Percentiles rank a stretch among this genome's conserved stretches.
phyloP scores from a whole-genome alignment of 2,329 filamentous ascomycete species.

The Stemphylium beticola region DNA sequence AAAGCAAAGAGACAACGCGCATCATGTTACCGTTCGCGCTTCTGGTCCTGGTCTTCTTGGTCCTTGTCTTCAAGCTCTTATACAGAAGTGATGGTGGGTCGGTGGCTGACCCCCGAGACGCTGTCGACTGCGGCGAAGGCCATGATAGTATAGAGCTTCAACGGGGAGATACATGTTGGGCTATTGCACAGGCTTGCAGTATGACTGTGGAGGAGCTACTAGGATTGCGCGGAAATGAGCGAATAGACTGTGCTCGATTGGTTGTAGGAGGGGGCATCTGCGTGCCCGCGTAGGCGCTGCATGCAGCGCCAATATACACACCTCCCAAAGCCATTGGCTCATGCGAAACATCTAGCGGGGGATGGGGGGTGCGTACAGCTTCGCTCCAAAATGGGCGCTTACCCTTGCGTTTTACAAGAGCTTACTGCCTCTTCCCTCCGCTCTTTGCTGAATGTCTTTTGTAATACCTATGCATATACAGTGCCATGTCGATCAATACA shows the following conservation, averaged over 20 bases:
- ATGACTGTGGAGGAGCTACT: constrained; percentile 57
- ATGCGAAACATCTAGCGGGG: too few species aligned
- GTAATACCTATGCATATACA: too few species aligned
- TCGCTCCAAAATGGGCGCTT: too few species aligned
- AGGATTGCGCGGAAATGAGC: constrained; percentile 50
- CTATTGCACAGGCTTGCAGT: constrained; percentile 54
- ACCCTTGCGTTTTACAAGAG: too few species aligned
- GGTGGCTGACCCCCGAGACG: constrained; percentile 23
- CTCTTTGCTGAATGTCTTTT: too few species aligned
- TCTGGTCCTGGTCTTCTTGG: constrained; percentile 59
- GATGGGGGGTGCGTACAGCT: too few species aligned
- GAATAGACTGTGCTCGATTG: constrained; percentile 58
- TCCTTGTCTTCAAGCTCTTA: constrained; percentile 50
- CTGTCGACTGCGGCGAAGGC: constrained; percentile 32
- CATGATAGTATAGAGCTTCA: constrained; percentile 51
- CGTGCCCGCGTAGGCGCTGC: constrained; percentile 41
- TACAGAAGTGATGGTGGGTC: constrained; percentile 5
- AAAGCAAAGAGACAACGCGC: constrained; percentile 55
- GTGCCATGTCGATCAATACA: too few species aligned
- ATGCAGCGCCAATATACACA: neutral
- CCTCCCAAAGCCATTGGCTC: too few species aligned
- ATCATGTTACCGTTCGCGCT: constrained; percentile 65
- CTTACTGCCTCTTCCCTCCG: too few species aligned
- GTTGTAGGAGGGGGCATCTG: constrained; percentile 54
- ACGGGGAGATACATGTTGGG: constrained; percentile 62